These are phyloP conservation scores for Exophiala sp. DNA, from an alignment of 2,329 filamentous ascomycete genomes.

Conservation along the genomic window DNA sequence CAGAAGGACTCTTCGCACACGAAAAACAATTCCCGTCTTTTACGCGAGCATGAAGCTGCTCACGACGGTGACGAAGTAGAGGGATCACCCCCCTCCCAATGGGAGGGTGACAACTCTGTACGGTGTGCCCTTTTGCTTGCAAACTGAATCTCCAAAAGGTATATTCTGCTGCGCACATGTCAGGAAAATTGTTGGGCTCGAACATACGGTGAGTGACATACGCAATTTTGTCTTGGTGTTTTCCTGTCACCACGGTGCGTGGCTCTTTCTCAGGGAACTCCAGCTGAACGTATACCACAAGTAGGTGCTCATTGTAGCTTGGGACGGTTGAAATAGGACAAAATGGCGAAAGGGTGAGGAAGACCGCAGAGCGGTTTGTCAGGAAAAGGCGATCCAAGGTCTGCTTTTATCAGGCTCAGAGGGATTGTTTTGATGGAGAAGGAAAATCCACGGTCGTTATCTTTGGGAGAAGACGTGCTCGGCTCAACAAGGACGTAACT, in stretches of 20 bases:
- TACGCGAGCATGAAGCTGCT: constrained; percentile 12
- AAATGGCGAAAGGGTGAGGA: constrained; percentile 4
- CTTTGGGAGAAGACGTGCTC: constrained; percentile 14
- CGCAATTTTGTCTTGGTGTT: constrained; percentile 8
- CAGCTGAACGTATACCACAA: constrained; percentile 30
- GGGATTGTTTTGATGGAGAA: constrained; percentile 18
- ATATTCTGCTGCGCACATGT: constrained; percentile 11
- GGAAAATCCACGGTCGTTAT: constrained; percentile 19
- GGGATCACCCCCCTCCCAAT: constrained; percentile 4
- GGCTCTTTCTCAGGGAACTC: constrained; percentile 29
- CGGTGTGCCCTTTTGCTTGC: constrained; percentile 3
- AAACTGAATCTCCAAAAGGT: constrained; percentile 6
- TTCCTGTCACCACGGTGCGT: constrained; percentile 21
- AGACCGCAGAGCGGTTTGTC: background rate
- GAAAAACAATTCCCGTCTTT: constrained; percentile 1
- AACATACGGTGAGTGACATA: constrained; percentile 22
- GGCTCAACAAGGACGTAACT: constrained; percentile 2
- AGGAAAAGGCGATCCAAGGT: constrained; percentile 10
- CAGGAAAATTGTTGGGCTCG: constrained; percentile 2
- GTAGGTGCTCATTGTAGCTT: constrained; percentile 28
- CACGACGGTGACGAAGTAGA: constrained; percentile 4
- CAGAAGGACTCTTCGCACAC: constrained; percentile 3
- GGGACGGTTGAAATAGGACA: constrained; percentile 1
- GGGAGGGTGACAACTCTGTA: constrained; percentile 13
- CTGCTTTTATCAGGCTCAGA: constrained; percentile 15